A percentile compares a stretch with the other conserved stretches of the same genome.
Evolutionary conservation across 495 filamentous ascomycete genomes (phyloP).

Genomic region (Aspergillus affinis): DNA sequence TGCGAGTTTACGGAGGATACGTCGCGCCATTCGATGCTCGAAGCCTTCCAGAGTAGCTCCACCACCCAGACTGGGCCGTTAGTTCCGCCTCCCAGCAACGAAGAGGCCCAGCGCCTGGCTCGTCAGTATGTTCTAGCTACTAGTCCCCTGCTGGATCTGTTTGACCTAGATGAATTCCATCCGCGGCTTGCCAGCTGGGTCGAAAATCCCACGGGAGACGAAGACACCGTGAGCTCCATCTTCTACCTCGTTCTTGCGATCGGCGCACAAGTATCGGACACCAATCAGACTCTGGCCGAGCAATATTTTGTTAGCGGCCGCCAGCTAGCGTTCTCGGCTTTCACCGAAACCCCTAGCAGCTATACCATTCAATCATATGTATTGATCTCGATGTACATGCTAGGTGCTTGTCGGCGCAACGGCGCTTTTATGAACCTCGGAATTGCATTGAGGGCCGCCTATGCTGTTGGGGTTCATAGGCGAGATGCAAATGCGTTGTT

Average conservation of each 20-base stretch:
- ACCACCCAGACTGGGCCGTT: constrained; percentile 31
- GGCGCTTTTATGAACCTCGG: constrained; percentile 56
- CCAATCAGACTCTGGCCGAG: constrained; percentile 41
- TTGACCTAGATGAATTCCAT: constrained; percentile 37
- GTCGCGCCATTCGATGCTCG: constrained; percentile 65
- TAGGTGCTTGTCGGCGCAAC: constrained; percentile 60
- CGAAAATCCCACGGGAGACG: constrained; percentile 40
- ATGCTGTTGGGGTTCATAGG: constrained; percentile 61
- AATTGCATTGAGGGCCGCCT: constrained; percentile 57
- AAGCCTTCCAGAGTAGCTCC: constrained; percentile 50
- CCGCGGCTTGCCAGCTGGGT: constrained; percentile 42
- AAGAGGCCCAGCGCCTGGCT: constrained; percentile 38
- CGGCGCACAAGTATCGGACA: constrained; percentile 56
- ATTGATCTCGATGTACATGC: constrained; percentile 60
- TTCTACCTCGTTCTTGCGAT: constrained; percentile 62
- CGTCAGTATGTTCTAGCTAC: constrained; percentile 44
- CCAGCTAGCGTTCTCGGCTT: constrained; percentile 52
- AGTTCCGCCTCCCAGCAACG: constrained; percentile 30
- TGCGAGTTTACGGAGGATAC: constrained; percentile 71
- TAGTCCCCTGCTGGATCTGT: constrained; percentile 39
- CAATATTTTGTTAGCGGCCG: constrained; percentile 57
- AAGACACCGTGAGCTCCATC: constrained; percentile 51
- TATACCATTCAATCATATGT: constrained; percentile 59
- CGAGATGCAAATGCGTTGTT: constrained; percentile 61
- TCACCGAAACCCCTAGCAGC: constrained; percentile 55